phyloP scores from a whole-genome alignment of 352 stramenopile genomes.

The Elongisporangium undulatum region DNA sequence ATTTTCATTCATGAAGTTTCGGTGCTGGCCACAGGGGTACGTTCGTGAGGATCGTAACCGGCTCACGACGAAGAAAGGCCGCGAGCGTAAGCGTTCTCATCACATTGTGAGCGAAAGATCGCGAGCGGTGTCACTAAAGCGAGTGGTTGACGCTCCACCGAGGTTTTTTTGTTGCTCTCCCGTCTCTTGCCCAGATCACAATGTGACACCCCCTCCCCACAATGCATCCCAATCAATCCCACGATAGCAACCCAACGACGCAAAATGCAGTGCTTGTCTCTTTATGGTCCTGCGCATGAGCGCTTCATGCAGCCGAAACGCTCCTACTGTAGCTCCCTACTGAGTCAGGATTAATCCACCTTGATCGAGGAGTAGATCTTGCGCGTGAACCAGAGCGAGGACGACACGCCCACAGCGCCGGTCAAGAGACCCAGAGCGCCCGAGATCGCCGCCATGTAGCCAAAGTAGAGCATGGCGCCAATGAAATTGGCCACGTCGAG shows the following conservation, averaged over 20 bases:
- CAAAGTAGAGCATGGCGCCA: constrained; percentile 94
- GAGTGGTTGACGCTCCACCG: not conserved
- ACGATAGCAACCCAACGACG: not conserved
- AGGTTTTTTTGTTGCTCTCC: constrained; percentile 3
- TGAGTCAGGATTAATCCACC: constrained; percentile 85
- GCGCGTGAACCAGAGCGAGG: constrained; percentile 98
- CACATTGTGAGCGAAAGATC: constrained; percentile 1
- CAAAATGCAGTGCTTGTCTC: not conserved
- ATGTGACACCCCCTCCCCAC: not conserved
- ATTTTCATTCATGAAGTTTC: not conserved
- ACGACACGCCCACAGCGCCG: constrained; percentile 94
- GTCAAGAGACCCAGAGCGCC: constrained; percentile 96
- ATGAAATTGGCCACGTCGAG: constrained; percentile 94
- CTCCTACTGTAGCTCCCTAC: not conserved
- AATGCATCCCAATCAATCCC: not conserved
- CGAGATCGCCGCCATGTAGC: constrained; percentile 99
- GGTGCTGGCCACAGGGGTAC: not conserved
- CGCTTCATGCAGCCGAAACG: constrained; percentile 1
- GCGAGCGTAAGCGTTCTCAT: constrained; percentile 1
- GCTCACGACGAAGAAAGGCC: not conserved
- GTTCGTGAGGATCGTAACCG: not conserved
- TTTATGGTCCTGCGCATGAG: not conserved
- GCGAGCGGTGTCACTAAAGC: constrained; percentile 4
- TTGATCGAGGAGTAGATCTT: constrained; percentile 99
- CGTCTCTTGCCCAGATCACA: not conserved